Percentiles rank a stretch among this genome's conserved stretches.
Conservation (phyloP, 768 basidiomycete genomes). For the Boletales sp. region DNA sequence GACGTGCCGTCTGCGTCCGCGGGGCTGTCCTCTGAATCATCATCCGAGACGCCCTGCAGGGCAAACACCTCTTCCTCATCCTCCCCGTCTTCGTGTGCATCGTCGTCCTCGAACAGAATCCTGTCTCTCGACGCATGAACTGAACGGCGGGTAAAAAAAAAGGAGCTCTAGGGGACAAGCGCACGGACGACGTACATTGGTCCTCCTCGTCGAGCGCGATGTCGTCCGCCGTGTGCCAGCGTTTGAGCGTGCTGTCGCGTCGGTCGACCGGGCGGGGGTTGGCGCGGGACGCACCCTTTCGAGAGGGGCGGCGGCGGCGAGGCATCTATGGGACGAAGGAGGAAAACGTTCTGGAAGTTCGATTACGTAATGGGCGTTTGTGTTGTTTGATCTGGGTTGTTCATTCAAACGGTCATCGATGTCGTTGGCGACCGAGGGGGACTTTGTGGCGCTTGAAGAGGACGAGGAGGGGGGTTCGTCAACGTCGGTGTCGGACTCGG, state of each 20-base stretch:
- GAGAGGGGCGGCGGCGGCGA: constrained; percentile 32
- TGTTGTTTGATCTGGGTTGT: too few species aligned
- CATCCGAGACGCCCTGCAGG: constrained; percentile 46
- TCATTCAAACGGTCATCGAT: too few species aligned
- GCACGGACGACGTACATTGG: constrained; percentile 51
- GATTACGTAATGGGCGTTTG: constrained; percentile 17
- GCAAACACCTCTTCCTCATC: constrained; percentile 74
- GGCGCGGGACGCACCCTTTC: constrained; percentile 31
- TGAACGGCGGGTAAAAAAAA: constrained; percentile 25
- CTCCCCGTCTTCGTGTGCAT: constrained; percentile 42
- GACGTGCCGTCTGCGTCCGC: constrained; percentile 24
- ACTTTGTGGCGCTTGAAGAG: neutral
- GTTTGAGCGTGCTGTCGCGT: constrained; percentile 50
- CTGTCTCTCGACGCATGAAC: constrained; percentile 74
- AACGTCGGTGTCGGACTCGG: constrained; percentile 3
- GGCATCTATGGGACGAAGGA: constrained; percentile 37
- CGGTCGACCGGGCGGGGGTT: constrained; percentile 49
- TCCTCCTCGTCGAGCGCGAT: constrained; percentile 78
- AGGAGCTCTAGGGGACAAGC: neutral
- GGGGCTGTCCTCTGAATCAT: constrained; percentile 19
- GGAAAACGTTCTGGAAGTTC: neutral
- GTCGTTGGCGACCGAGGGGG: neutral
- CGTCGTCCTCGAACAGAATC: constrained; percentile 73
- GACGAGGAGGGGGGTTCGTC: constrained; percentile 1
- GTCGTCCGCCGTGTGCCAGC: constrained; percentile 66